These are phyloP conservation scores for Carex parvula DNA, from an alignment of 176 grass and related monocot species.

Conservation along the genomic window DNA sequence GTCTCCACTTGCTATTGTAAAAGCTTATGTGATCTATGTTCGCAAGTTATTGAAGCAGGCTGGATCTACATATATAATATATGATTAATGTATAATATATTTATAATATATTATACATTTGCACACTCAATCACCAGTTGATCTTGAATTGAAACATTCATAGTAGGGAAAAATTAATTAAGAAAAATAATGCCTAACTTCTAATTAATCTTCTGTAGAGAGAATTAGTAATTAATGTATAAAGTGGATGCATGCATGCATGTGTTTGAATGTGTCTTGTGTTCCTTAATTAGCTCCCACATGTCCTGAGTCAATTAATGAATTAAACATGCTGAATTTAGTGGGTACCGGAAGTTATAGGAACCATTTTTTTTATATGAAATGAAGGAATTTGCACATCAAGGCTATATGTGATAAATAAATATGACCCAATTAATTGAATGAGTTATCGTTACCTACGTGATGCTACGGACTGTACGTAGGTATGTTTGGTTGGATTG, in stretches of 20 bases:
- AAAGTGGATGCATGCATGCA: background rate
- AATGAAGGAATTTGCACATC: too few species aligned
- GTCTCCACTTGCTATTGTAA: background rate
- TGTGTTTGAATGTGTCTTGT: background rate
- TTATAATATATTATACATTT: background rate
- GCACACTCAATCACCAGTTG: background rate
- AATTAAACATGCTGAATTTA: too few species aligned
- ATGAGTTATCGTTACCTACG: too few species aligned
- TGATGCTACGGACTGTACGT: too few species aligned
- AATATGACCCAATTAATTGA: too few species aligned
- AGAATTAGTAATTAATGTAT: background rate
- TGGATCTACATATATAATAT: background rate
- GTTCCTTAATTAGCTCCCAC: background rate
- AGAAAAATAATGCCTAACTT: background rate
- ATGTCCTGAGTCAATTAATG: too few species aligned
- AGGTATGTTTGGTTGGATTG: too few species aligned
- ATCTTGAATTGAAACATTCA: background rate
- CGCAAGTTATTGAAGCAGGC: background rate
- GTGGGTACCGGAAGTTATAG: too few species aligned
- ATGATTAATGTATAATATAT: too few species aligned
- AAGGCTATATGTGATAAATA: too few species aligned
- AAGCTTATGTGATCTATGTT: background rate
- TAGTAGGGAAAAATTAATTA: background rate
- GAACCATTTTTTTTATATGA: too few species aligned
- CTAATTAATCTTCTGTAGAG: too few species aligned